Evolutionary conservation across 2,329 filamentous ascomycete species (phyloP).

Genomic region (Daldinia sp.): DNA sequence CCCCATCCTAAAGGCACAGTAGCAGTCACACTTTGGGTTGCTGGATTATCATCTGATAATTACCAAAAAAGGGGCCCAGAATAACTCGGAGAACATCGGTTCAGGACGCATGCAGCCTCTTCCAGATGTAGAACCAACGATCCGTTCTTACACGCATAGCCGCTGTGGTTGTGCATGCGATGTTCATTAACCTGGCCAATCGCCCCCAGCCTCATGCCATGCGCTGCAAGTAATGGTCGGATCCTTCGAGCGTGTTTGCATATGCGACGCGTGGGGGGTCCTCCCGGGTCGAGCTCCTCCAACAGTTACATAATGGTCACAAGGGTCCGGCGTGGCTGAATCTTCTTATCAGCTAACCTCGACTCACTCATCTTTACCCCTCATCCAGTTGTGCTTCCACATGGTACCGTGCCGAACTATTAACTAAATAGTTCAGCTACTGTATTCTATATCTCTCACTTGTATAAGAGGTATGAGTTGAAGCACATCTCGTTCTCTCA

Average conservation of each 20-base stretch:
- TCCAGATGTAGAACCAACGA: conserved; percentile 14
- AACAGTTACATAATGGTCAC: conserved; percentile 39
- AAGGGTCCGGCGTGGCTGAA: conserved; percentile 28
- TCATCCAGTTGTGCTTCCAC: conserved; percentile 36
- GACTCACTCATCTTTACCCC: conserved; percentile 28
- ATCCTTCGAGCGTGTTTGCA: conserved; percentile 31
- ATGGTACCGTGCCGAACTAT: conserved; percentile 22
- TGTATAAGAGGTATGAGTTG: conserved; percentile 11
- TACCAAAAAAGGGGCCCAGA: neutral
- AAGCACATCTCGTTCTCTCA: conserved; percentile 21
- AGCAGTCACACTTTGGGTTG: neutral
- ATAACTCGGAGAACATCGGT: conserved; percentile 25
- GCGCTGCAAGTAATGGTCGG: conserved; percentile 14
- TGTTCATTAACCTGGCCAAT: conserved; percentile 31
- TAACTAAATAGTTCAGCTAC: neutral
- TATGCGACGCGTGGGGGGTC: conserved; percentile 32
- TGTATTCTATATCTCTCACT: neutral
- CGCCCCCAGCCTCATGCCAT: conserved; percentile 26
- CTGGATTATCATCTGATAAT: neutral
- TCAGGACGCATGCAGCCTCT: conserved; percentile 10
- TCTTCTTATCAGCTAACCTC: conserved; percentile 34
- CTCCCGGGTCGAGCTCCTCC: conserved; percentile 22
- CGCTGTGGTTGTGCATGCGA: conserved; percentile 31
- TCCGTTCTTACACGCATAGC: conserved; percentile 32
- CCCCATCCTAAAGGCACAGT: conserved; percentile 16